A percentile compares a stretch with the other conserved stretches of the same genome.
Evolutionary conservation across 1,139 yeast species (phyloP).

Genomic region (Saccharomyces hybrid): DNA sequence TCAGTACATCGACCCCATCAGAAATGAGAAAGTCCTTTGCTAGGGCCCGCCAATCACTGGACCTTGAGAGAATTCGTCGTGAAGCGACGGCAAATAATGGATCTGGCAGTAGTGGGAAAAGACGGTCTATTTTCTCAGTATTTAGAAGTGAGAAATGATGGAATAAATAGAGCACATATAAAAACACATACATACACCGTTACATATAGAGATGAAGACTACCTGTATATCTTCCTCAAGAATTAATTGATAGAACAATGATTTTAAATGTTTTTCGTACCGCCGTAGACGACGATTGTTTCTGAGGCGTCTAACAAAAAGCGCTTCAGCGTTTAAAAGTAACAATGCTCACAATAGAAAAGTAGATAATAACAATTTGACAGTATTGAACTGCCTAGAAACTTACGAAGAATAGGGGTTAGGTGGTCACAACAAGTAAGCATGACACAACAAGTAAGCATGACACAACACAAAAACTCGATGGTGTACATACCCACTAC

Average conservation of each 20-base stretch:
- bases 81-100: constrained; percentile 16
- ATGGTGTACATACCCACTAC: constrained; percentile 14
- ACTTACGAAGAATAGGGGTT: too few species aligned
- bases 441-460: not conserved
- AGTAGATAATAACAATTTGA: not conserved
- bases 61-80: constrained; percentile 23
- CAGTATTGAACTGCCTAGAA: not conserved
- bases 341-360: not conserved
- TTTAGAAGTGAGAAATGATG: constrained; percentile 8
- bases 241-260: not conserved
- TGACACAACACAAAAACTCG: constrained; percentile 4
- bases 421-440: not conserved
- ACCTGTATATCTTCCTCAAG: not conserved
- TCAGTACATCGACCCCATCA: constrained; percentile 8
- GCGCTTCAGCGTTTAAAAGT: not conserved
- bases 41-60: constrained; percentile 25
- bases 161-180: not conserved
- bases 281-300: not conserved
- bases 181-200: not conserved
- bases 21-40: constrained; percentile 20
- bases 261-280: too few species aligned
- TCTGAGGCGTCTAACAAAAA: not conserved
- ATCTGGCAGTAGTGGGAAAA: constrained; percentile 17
- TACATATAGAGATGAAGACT: not conserved
- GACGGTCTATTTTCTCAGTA: constrained; percentile 22